Percentiles rank a stretch among this genome's conserved stretches.
Evolutionary conservation across 768 basidiomycete species (phyloP).

Genomic region (Serendipita vermifera): DNA sequence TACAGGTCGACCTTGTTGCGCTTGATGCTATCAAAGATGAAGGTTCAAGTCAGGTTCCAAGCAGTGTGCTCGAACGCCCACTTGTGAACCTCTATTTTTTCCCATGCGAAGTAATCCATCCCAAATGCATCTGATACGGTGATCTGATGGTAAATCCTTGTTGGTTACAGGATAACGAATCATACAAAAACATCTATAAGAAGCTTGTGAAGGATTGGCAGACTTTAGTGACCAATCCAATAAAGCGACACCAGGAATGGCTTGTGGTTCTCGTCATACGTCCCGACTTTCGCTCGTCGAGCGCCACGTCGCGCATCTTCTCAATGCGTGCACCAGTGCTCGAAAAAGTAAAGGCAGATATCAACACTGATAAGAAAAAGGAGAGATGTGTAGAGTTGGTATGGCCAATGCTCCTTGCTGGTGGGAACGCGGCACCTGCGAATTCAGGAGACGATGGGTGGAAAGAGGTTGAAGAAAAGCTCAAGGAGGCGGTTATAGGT

Average conservation of each 20-base stretch:
- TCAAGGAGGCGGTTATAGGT: slow-evolving; percentile 79
- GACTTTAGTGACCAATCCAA: slow-evolving; percentile 37
- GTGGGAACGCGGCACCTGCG: too few relatives aligned
- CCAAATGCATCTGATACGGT: background rate
- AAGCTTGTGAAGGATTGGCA: slow-evolving; percentile 95
- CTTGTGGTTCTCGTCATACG: slow-evolving; percentile 76
- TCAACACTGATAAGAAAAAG: slow-evolving; percentile 80
- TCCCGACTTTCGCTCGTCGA: slow-evolving; percentile 46
- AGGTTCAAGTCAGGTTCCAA: slow-evolving; percentile 59
- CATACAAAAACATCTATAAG: slow-evolving; percentile 62
- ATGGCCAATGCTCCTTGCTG: slow-evolving; percentile 58
- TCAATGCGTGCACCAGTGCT: slow-evolving; percentile 74
- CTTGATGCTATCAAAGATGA: slow-evolving; percentile 60
- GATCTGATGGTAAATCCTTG: slow-evolving; percentile 14
- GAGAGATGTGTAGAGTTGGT: slow-evolving; percentile 68
- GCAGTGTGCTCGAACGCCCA: slow-evolving; percentile 72
- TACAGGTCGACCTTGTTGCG: slow-evolving; percentile 56
- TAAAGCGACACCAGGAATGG: slow-evolving; percentile 84
- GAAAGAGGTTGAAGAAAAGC: slow-evolving; percentile 76
- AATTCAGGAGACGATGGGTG: slow-evolving; percentile 66
- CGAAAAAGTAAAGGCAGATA: slow-evolving; percentile 85
- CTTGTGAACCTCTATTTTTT: slow-evolving; percentile 78
- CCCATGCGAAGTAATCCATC: slow-evolving; percentile 62
- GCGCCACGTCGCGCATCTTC: slow-evolving; percentile 52
- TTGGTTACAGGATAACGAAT: slow-evolving; percentile 42